Evolutionary conservation across 805 yeast genomes (phyloP).

Genomic region (Zygosaccharomyces pseudorouxii): DNA sequence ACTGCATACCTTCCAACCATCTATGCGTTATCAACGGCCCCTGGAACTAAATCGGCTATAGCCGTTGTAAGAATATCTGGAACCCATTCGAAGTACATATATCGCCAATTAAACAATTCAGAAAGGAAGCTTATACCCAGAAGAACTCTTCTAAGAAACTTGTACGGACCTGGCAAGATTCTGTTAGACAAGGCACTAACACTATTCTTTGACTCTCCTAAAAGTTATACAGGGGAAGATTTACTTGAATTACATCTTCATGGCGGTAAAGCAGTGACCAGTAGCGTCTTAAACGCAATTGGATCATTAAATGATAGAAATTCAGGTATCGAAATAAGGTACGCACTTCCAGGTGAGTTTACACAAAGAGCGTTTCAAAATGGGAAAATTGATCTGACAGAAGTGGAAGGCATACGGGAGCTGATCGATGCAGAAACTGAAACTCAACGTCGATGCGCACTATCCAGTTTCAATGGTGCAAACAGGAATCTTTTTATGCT

Average conservation of each 20-base stretch:
- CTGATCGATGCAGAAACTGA: slow-evolving; percentile 94
- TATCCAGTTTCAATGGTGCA: slow-evolving; percentile 67
- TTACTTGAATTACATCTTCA: slow-evolving; percentile 84
- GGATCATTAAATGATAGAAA: slow-evolving; percentile 45
- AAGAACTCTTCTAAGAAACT: slow-evolving; percentile 51
- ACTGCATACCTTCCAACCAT: slow-evolving; percentile 52
- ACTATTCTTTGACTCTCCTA: slow-evolving; percentile 64
- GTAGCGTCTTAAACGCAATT: slow-evolving; percentile 62
- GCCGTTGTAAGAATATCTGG: slow-evolving; percentile 86
- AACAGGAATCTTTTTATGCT: slow-evolving; percentile 47
- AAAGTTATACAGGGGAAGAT: slow-evolving; percentile 91
- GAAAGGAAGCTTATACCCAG: slow-evolving; percentile 44
- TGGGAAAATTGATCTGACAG: slow-evolving; percentile 78
- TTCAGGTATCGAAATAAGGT: slow-evolving; percentile 46
- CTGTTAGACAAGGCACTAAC: slow-evolving; percentile 76
- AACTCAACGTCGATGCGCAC: slow-evolving; percentile 70
- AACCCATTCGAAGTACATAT: slow-evolving; percentile 46
- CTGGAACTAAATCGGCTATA: slow-evolving; percentile 70
- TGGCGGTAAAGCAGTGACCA: slow-evolving; percentile 85
- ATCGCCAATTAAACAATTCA: slow-evolving; percentile 43
- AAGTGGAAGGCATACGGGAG: slow-evolving; percentile 84
- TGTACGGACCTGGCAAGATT: slow-evolving; percentile 42
- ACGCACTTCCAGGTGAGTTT: slow-evolving; percentile 93
- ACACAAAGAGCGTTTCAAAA: slow-evolving; percentile 82
- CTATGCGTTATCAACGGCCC: slow-evolving; percentile 84